Evolutionary conservation across 148 eudicot species (phyloP).

Genomic region (Limonium bicolor): DNA sequence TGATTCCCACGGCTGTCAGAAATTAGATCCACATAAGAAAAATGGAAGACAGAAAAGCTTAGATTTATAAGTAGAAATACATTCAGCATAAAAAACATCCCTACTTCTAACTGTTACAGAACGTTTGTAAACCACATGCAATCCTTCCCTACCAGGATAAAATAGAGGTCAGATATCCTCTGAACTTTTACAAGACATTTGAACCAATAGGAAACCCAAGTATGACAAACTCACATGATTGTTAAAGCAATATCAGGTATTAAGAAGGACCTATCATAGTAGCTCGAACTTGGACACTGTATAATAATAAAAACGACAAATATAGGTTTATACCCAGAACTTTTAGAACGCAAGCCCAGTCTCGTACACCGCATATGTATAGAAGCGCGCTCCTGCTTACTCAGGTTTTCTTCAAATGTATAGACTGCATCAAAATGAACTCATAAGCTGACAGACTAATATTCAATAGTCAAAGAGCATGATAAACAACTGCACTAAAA

Average conservation of each 20-base stretch:
- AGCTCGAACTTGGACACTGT: neutral
- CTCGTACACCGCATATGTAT: slow-evolving; percentile 44
- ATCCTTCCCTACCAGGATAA: no score
- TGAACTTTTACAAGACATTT: no score
- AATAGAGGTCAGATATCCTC: no score
- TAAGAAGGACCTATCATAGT: neutral
- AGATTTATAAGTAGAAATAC: no score
- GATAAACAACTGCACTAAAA: neutral
- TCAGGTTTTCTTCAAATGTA: slow-evolving; percentile 40
- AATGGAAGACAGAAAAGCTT: no score
- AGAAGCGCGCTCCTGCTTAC: slow-evolving; percentile 44
- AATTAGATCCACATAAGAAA: no score
- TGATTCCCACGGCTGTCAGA: slow-evolving; percentile 46
- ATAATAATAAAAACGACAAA: neutral
- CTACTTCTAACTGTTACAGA: no score
- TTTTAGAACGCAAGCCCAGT: slow-evolving; percentile 61
- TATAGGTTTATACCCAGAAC: slow-evolving; percentile 52
- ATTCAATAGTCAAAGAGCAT: neutral
- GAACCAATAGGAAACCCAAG: no score
- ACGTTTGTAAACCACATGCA: no score
- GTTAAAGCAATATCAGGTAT: neutral
- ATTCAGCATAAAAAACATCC: no score
- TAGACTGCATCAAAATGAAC: slow-evolving; percentile 37
- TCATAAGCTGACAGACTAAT: neutral
- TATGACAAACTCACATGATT: no score